Base-by-base conservation (phyloP, 1,284 basidiomycete species). In the Ganoderma resinaceum region DNA sequence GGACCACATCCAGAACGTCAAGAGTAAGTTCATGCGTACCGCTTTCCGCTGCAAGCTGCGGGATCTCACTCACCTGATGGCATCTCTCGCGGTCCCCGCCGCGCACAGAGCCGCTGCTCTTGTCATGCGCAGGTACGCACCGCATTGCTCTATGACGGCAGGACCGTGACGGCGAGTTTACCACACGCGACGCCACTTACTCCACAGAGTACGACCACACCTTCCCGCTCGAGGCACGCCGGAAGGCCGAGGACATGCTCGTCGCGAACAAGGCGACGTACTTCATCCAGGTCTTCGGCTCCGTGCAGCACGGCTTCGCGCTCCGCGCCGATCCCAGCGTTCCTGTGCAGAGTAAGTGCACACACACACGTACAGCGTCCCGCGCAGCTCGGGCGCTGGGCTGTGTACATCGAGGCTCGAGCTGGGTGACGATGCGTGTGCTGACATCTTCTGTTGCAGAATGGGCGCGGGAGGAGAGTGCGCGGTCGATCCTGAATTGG, bases 381-480 rank as follows among this genome's bases (percentile, higher is more conserved):
- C 18, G 18, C 12, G n/a, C 26, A 6, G 9, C 46, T 23, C 18
- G 26, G 68, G 23, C 29, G 6, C 18, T n/a, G 11, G 55, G 23
- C 49, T 11, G 29, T n/a, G n/a, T n/a, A n/a, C n/a, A n/a, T n/a
- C n/a, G n/a, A n/a, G n/a, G n/a, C n/a, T 8, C 29, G 5, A 12
- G n/a, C 46, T 49, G 20, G 11, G 9, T 6, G 12, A 18, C 2
- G 23, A 12, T 26, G 46, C 23, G 23, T 53, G 23, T 7, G 52
- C 52, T 53, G 52, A 53, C 52, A 57, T 12, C 14, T 5, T 18
- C 26, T 11, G 58, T 37, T 59, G 14, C 61, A 89, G 86, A 83
- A 29, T 89, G 86, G 86, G 86, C 86, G 3, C 87, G 87, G 73
- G 87, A 90, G 73, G 85, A 88, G 71, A 84, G 85, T 43, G 86